Conservation (phyloP, 1,284 basidiomycete genomes). For the Cystobasidiaceae sp. region DNA sequence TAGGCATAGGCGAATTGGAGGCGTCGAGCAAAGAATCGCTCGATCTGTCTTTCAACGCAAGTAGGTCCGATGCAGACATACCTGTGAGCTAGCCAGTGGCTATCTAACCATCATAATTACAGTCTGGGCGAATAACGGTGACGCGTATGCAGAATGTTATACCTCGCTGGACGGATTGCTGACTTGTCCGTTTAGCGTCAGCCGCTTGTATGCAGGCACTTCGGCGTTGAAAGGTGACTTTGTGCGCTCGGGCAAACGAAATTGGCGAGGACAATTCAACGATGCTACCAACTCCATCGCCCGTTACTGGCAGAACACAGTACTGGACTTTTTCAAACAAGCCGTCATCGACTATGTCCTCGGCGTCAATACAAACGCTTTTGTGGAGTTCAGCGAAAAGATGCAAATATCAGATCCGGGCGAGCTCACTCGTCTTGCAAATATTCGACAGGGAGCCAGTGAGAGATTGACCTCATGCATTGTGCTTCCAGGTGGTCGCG, state of each 20-base stretch:
- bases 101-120: constrained; percentile 28
- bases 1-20: constrained; percentile 1
- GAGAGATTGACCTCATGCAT: not conserved
- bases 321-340: constrained; percentile 90
- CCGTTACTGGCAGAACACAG: constrained; percentile 55
- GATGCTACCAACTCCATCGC: constrained; percentile 89
- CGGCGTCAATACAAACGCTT: constrained; percentile 79
- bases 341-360: constrained; percentile 67
- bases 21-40: constrained; percentile 3
- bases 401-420: constrained; percentile 82
- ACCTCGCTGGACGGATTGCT: not conserved
- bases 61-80: no score
- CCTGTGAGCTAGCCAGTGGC: not conserved
- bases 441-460: constrained; percentile 76
- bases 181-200: constrained; percentile 48
- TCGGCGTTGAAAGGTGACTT: constrained; percentile 96
- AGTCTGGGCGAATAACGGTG: constrained; percentile 96
- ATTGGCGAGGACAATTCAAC: constrained; percentile 81
- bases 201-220: constrained; percentile 68
- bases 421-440: constrained; percentile 77
- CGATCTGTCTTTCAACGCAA: constrained; percentile 71
- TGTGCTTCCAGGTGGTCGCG: not conserved
- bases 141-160: constrained; percentile 51
- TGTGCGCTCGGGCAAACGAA: constrained; percentile 90
- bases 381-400: constrained; percentile 82